Evolutionary conservation across 2,329 filamentous ascomycete species (phyloP).

Genomic region (Pseudogymnoascus sp.): DNA sequence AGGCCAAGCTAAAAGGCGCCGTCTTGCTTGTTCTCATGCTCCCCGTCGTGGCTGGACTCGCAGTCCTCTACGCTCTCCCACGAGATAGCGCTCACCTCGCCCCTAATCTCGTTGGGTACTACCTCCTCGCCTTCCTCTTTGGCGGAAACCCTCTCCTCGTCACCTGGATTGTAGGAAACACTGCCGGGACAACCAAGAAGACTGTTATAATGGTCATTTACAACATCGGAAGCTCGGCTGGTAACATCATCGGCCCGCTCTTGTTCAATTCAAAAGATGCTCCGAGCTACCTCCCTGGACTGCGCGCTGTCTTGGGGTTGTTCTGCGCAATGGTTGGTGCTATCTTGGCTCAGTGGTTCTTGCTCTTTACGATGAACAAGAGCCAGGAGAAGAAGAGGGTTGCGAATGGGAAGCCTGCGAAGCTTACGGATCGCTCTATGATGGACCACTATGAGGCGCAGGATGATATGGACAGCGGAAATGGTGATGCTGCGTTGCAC

Average conservation of each 20-base stretch:
- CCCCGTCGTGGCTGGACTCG: constrained; percentile 52
- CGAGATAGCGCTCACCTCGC: constrained; percentile 37
- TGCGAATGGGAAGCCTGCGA: constrained; percentile 50
- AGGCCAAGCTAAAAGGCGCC: constrained; percentile 46
- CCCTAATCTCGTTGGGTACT: constrained; percentile 51
- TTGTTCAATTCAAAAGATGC: constrained; percentile 51
- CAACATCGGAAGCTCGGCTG: constrained; percentile 52
- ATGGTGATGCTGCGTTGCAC: constrained; percentile 43
- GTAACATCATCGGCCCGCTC: constrained; percentile 60
- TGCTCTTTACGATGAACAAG: constrained; percentile 49
- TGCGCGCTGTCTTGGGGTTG: constrained; percentile 47
- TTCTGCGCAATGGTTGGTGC: constrained; percentile 45
- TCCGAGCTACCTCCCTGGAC: constrained; percentile 49
- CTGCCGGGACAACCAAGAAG: constrained; percentile 59
- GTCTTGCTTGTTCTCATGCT: constrained; percentile 47
- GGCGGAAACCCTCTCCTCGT: constrained; percentile 58
- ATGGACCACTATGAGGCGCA: constrained; percentile 37
- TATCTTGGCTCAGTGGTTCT: constrained; percentile 44
- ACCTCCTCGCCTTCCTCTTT: constrained; percentile 58
- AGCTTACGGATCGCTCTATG: constrained; percentile 55
- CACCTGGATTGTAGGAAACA: constrained; percentile 62
- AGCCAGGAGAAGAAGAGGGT: constrained; percentile 47
- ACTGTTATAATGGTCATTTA: constrained; percentile 55
- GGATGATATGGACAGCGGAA: constrained; percentile 26
- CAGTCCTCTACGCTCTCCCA: constrained; percentile 48